Conservation (phyloP, 1,284 basidiomycete genomes). For the Ustilago shanxiensis region DNA sequence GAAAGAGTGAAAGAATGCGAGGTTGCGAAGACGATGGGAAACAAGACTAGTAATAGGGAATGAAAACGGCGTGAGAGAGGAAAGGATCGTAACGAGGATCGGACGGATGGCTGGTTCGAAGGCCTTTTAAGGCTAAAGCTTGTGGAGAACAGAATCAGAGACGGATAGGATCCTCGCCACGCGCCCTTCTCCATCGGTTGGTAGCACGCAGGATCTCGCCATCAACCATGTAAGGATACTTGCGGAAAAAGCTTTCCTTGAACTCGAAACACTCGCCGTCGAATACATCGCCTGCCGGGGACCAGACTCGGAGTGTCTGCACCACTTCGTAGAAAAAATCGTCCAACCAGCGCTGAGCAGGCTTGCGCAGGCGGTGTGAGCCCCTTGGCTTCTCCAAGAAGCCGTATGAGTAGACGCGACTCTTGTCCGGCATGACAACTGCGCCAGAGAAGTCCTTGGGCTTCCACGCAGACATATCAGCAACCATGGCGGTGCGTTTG, state of each 20-base stretch:
- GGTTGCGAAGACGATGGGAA: slow-evolving; percentile 3
- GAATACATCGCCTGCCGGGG: slow-evolving; percentile 49
- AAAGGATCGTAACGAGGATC: not conserved
- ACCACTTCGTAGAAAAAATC: slow-evolving; percentile 47
- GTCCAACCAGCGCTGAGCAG: slow-evolving; percentile 51
- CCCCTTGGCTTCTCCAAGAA: slow-evolving; percentile 48
- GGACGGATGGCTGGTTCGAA: no score
- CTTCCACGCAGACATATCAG: slow-evolving; percentile 50
- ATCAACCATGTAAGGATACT: slow-evolving; percentile 53
- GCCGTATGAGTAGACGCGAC: slow-evolving; percentile 47
- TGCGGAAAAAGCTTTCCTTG: slow-evolving; percentile 53
- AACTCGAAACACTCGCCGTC: slow-evolving; percentile 54
- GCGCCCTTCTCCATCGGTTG: slow-evolving; percentile 50
- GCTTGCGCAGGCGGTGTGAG: slow-evolving; percentile 43
- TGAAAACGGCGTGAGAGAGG: not conserved
- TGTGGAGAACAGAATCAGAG: slow-evolving; percentile 19
- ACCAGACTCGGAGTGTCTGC: slow-evolving; percentile 45
- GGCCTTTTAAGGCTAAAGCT: not conserved
- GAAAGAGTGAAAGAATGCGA: slow-evolving; percentile 2
- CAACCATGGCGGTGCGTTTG: slow-evolving; percentile 42
- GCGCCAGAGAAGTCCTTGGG: slow-evolving; percentile 22
- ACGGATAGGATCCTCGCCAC: slow-evolving; percentile 51
- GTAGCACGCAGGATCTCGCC: slow-evolving; percentile 47
- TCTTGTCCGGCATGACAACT: slow-evolving; percentile 43
- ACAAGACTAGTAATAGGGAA: not conserved